Evolutionary conservation across 2,329 filamentous ascomycete genomes (phyloP).

Genomic region (Colletotrichum tanaceti): DNA sequence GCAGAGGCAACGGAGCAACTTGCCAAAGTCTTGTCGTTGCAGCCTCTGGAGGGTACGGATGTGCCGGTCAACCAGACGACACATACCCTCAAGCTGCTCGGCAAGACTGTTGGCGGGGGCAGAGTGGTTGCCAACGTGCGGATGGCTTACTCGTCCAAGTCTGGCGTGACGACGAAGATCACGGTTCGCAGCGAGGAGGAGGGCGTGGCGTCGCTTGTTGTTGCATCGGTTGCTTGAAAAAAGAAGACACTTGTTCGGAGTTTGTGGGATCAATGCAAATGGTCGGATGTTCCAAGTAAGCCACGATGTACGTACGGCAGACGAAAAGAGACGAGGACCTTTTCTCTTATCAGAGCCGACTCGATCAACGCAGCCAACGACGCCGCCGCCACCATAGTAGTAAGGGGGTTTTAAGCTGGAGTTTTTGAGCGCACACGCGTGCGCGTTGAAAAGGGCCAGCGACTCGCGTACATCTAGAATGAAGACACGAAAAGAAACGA

Average conservation of each 20-base stretch:
- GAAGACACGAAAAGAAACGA: constrained; percentile 38
- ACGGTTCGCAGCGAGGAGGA: constrained; percentile 92
- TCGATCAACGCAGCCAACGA: constrained; percentile 11
- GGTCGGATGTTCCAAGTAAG: constrained; percentile 36
- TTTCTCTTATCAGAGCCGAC: constrained; percentile 32
- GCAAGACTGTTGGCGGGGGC: constrained; percentile 92
- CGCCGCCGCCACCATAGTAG: constrained; percentile 18
- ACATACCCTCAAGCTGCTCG: constrained; percentile 94
- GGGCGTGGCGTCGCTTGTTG: constrained; percentile 84
- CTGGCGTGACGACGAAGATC: constrained; percentile 96
- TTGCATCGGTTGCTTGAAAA: constrained; percentile 81
- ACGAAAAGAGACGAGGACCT: constrained; percentile 18
- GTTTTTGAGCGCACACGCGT: constrained; percentile 22
- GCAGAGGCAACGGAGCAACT: constrained; percentile 93
- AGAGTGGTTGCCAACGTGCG: constrained; percentile 87
- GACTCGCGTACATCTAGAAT: constrained; percentile 39
- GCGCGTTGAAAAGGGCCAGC: constrained; percentile 27
- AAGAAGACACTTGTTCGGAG: constrained; percentile 45
- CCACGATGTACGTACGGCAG: constrained; percentile 30
- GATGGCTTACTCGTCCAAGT: constrained; percentile 94
- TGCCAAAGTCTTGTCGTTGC: constrained; percentile 85
- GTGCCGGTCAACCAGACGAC: constrained; percentile 88
- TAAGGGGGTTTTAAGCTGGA: not conserved
- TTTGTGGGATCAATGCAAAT: constrained; percentile 38
- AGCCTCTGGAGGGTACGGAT: constrained; percentile 94